These are phyloP conservation scores for Arthrinium puccinioides DNA, from an alignment of 2,329 filamentous ascomycete genomes.

Conservation along the genomic window DNA sequence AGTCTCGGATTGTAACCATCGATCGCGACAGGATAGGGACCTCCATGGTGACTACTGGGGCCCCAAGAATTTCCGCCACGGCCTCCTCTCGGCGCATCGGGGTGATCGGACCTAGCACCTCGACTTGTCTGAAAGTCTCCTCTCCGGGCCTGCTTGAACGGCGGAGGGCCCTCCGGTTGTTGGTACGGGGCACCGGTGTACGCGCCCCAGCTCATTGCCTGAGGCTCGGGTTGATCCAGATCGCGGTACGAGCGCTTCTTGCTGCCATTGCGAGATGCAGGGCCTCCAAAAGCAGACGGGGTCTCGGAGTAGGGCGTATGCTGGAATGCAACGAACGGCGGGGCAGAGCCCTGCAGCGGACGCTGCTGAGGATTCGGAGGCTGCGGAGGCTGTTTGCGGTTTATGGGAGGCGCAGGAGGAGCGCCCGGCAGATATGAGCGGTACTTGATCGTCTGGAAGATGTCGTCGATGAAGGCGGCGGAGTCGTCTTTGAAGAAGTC, in stretches of 20 bases:
- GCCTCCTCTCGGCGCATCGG: slow-evolving; percentile 21
- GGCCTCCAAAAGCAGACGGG: slow-evolving; percentile 2
- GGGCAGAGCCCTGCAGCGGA: neutral
- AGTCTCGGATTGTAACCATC: slow-evolving; percentile 13
- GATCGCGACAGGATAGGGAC: slow-evolving; percentile 2
- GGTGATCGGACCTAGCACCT: slow-evolving; percentile 27
- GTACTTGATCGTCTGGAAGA: slow-evolving; percentile 58
- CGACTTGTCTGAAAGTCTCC: slow-evolving; percentile 31
- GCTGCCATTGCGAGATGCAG: slow-evolving; percentile 16
- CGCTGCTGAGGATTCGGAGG: slow-evolving; percentile 4
- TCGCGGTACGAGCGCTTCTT: slow-evolving; percentile 53
- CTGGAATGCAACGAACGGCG: neutral
- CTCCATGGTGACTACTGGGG: slow-evolving; percentile 12
- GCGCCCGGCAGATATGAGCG: slow-evolving; percentile 54
- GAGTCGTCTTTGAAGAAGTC: slow-evolving; percentile 69
- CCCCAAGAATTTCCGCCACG: slow-evolving; percentile 2
- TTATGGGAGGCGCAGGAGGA: slow-evolving; percentile 29
- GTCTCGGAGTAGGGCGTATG: slow-evolving; percentile 8
- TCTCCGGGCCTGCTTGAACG: slow-evolving; percentile 54
- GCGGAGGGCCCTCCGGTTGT: slow-evolving; percentile 27
- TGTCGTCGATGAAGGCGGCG: slow-evolving; percentile 59
- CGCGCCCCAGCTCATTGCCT: slow-evolving; percentile 15
- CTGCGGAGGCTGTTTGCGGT: slow-evolving; percentile 6
- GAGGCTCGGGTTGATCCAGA: slow-evolving; percentile 33
- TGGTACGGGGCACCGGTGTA: slow-evolving; percentile 20